A percentile compares a stretch with the other conserved stretches of the same genome.
Evolutionary conservation across 768 basidiomycete species (phyloP).

Genomic region (Pleurotus cornucopiae): DNA sequence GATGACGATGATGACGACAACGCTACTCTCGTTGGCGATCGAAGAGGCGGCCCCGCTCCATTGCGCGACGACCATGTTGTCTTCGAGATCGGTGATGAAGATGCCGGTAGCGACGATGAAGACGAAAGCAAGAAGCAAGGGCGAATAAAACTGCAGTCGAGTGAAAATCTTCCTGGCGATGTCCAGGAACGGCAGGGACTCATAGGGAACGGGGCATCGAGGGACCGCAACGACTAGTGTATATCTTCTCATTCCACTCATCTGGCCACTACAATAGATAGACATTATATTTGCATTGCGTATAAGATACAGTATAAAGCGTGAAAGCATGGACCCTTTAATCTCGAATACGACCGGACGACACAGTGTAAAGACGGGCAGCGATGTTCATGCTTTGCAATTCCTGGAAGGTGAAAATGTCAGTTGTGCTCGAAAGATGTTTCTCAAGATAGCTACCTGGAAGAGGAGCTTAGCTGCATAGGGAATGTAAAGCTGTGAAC

Average conservation of each 20-base stretch:
- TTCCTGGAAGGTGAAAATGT: slow-evolving; percentile 44
- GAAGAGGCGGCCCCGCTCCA: slow-evolving; percentile 41
- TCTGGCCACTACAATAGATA: slow-evolving; percentile 17
- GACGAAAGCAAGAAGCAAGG: slow-evolving; percentile 50
- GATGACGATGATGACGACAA: slow-evolving; percentile 69
- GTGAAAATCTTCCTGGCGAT: slow-evolving; percentile 42
- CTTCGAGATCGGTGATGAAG: slow-evolving; percentile 90
- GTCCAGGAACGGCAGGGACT: slow-evolving; percentile 64
- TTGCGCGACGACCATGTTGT: slow-evolving; percentile 71
- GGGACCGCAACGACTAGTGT: slow-evolving; percentile 29
- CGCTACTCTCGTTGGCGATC: slow-evolving; percentile 65
- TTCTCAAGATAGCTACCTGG: slow-evolving; percentile 56
- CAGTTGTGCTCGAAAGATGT: too few relatives aligned
- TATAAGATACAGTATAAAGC: slow-evolving; percentile 9
- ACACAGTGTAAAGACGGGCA: slow-evolving; percentile 80
- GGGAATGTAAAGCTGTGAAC: slow-evolving; percentile 88
- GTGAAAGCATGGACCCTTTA: slow-evolving; percentile 19
- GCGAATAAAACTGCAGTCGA: slow-evolving; percentile 35
- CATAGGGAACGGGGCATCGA: slow-evolving; percentile 39
- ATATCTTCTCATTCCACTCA: slow-evolving; percentile 6
- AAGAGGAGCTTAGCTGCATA: slow-evolving; percentile 96
- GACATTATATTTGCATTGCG: slow-evolving; percentile 18
- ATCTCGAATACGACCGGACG: slow-evolving; percentile 82
- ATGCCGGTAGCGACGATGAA: slow-evolving; percentile 61
- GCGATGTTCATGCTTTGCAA: slow-evolving; percentile 96